Percentiles rank a stretch among this genome's conserved stretches.
phyloP scores from a whole-genome alignment of 805 yeast species.

The Candida glaebosa region DNA sequence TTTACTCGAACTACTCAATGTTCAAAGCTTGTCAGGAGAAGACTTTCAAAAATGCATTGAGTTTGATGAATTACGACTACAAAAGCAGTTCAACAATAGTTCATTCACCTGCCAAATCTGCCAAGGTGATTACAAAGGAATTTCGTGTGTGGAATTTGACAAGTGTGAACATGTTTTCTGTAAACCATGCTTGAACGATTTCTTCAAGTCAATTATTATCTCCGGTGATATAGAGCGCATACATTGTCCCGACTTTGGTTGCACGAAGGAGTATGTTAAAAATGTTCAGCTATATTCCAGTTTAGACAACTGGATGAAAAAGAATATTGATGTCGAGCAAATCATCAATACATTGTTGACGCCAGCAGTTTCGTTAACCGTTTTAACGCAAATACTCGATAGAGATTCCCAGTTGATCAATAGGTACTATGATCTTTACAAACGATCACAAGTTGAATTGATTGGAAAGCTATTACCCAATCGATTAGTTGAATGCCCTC shows the following conservation, averaged over 20 bases:
- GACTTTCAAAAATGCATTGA: slow-evolving; percentile 14
- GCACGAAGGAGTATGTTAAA: slow-evolving; percentile 25
- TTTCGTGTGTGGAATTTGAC: slow-evolving; percentile 28
- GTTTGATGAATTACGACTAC: slow-evolving; percentile 17
- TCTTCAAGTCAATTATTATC: slow-evolving; percentile 37
- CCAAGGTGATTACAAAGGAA: slow-evolving; percentile 47
- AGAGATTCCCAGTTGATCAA: slow-evolving; percentile 17
- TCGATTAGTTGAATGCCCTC: slow-evolving; percentile 50
- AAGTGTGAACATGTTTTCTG: slow-evolving; percentile 53
- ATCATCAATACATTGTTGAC: slow-evolving; percentile 38
- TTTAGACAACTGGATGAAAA: slow-evolving; percentile 19
- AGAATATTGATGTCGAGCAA: slow-evolving; percentile 9
- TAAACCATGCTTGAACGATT: slow-evolving; percentile 40
- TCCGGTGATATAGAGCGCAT: slow-evolving; percentile 49
- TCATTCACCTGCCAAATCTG: slow-evolving; percentile 58
- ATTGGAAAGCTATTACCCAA: slow-evolving; percentile 45
- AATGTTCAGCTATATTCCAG: slow-evolving; percentile 17
- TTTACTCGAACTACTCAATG: slow-evolving; percentile 8
- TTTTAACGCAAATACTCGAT: slow-evolving; percentile 29
- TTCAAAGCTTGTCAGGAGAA: background rate
- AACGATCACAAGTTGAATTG: slow-evolving; percentile 38
- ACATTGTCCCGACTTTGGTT: slow-evolving; percentile 57
- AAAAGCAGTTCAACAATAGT: slow-evolving; percentile 24
- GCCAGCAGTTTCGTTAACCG: slow-evolving; percentile 33
- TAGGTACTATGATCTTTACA: slow-evolving; percentile 38